Conservation (phyloP, 257 asterid species). For the Petunia secreta region DNA sequence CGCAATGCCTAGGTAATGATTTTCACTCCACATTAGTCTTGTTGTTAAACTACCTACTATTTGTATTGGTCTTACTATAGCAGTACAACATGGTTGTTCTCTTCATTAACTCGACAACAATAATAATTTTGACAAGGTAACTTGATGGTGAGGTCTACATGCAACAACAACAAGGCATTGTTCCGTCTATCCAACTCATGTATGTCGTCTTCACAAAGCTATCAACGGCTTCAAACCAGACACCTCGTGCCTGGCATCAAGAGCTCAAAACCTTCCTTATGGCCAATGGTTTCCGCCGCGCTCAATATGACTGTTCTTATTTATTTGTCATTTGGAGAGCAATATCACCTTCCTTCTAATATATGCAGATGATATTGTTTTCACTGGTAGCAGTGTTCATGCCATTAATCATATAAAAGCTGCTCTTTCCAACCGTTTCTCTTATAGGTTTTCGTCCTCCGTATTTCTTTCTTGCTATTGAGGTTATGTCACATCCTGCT, state of each 20-base stretch:
- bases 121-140: background rate
- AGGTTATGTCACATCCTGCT: background rate
- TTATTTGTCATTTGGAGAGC: background rate
- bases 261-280: background rate
- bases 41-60: background rate
- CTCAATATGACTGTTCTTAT: background rate
- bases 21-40: background rate
- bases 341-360: background rate
- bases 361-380: background rate
- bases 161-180: background rate
- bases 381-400: background rate
- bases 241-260: background rate
- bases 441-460: background rate
- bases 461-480: background rate
- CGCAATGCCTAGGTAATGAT: background rate
- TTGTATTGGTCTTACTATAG: background rate
- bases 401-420: background rate
- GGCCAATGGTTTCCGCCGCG: background rate
- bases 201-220: background rate
- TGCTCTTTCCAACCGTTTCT: background rate
- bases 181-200: slow-evolving; percentile 1
- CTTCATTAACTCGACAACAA: background rate
- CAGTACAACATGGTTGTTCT: background rate
- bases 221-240: background rate
- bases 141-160: background rate